Base-by-base conservation (phyloP, 2,329 filamentous ascomycete genomes). In the Gnomoniopsis sp. region DNA sequence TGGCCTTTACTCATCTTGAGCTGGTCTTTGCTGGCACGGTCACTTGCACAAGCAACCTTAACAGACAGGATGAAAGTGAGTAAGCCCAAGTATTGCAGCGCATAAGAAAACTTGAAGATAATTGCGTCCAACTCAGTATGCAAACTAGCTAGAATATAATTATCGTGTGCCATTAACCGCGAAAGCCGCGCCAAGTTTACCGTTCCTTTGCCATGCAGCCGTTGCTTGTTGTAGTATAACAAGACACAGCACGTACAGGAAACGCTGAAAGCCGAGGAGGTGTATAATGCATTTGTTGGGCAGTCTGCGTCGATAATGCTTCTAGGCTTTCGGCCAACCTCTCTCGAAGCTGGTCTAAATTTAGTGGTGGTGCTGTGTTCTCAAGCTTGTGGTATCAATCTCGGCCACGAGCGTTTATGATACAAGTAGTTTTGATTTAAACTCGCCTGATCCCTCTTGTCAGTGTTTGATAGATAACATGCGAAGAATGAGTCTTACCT, bases 111-210 rank as follows among this genome's bases (percentile, higher is more conserved):
- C 14, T 36, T 36, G 8, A 14, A 14, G 33, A 36, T 36, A 7
- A 36, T 7, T 36, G 33, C 33, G 14, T 36, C 33, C 34, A 14
- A 36, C n/a, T n/a, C 17, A 48, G 17, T 46, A n/a, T 41, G 33
- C 38, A 23, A 54, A n/a, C 26, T 51, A 46, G 53, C 43, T 59
- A 55, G 22, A 26, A 38, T 53, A 55, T 55, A 26, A 15, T 12
- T 17, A 38, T 21, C n/a, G 44, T 3, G 43, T 49, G 41, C 41
- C 52, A n/a, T 21, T 38, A 15, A 17, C 30, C 26, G n/a, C 14
- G 34, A 36, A 26, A 14, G n/a, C 3, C 22, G 6, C 21, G 43
- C 15, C 47, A 23, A 14, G 17, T 38, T 48, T 38, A 43, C 12
- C 34, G 21, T 53, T 17, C 21, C 47, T 12, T 49, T 23, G 50